Percentiles rank a stretch among this genome's conserved stretches.
Evolutionary conservation across 495 filamentous ascomycete genomes (phyloP).

Genomic region (Xylaria palmicola): DNA sequence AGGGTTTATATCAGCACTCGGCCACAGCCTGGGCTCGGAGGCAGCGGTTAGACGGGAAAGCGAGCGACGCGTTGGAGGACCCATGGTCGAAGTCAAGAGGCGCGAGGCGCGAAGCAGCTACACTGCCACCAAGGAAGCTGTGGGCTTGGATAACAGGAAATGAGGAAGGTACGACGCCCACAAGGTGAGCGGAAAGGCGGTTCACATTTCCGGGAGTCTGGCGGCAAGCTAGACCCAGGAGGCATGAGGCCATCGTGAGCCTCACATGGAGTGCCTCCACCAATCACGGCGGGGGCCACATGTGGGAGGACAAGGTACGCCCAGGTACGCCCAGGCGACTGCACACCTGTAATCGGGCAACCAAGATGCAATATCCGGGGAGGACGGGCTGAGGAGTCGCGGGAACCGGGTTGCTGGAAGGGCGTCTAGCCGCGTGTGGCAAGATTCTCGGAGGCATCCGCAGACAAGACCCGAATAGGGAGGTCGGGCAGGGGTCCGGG

Average conservation of each 20-base stretch:
- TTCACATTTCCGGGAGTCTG: conserved; percentile 15
- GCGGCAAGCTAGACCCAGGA: neutral
- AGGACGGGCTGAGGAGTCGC: conserved; percentile 9
- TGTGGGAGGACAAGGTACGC: neutral
- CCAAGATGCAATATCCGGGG: conserved; percentile 1
- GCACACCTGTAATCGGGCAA: conserved; percentile 15
- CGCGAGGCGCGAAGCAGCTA: neutral
- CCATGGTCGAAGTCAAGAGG: neutral
- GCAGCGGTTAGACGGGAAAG: conserved; percentile 22
- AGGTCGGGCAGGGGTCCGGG: conserved; percentile 23
- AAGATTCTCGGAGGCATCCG: conserved; percentile 22
- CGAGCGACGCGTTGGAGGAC: neutral
- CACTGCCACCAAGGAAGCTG: neutral
- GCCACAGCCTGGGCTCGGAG: neutral
- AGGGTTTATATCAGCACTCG: conserved; percentile 14
- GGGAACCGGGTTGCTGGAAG: conserved; percentile 16
- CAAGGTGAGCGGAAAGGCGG: conserved; percentile 19
- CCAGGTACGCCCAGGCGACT: too few relatives aligned
- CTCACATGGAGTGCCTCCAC: neutral
- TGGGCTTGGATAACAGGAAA: conserved; percentile 1
- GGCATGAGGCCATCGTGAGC: conserved; percentile 7
- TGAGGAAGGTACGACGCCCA: neutral
- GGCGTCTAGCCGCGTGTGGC: conserved; percentile 22
- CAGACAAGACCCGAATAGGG: conserved; percentile 26
- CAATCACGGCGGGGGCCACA: neutral